phyloP scores from a whole-genome alignment of 2,329 filamentous ascomycete genomes.

The Leptographium radiaticola region DNA sequence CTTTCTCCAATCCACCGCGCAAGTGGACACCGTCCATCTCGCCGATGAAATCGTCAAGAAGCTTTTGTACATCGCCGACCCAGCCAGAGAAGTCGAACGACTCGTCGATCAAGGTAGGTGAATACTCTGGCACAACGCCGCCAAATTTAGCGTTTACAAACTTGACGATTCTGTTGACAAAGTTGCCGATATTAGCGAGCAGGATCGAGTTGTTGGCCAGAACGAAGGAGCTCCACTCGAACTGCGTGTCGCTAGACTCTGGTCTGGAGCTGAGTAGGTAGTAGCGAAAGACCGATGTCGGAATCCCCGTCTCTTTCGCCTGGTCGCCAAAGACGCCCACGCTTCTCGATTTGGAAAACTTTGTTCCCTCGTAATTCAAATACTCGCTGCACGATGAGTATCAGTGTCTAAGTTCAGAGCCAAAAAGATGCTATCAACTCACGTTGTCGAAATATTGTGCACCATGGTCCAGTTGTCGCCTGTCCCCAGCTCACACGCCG shows the following conservation, averaged over 20 bases:
- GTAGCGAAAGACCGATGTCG: constrained; percentile 84
- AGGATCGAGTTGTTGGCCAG: constrained; percentile 80
- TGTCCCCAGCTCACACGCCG: constrained; percentile 73
- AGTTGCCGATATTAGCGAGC: constrained; percentile 62
- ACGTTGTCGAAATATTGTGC: constrained; percentile 72
- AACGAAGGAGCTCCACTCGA: constrained; percentile 48
- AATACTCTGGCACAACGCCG: constrained; percentile 51
- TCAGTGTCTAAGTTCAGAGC: no score
- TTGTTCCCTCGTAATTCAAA: constrained; percentile 76
- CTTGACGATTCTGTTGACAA: constrained; percentile 62
- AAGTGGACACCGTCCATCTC: constrained; percentile 62
- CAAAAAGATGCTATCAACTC: neutral
- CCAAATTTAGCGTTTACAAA: constrained; percentile 66
- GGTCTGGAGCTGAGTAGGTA: constrained; percentile 78
- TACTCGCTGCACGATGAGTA: constrained; percentile 41
- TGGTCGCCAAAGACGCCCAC: constrained; percentile 88
- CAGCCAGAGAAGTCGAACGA: constrained; percentile 37
- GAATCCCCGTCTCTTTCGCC: constrained; percentile 73
- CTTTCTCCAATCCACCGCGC: constrained; percentile 49
- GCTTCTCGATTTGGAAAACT: constrained; percentile 84
- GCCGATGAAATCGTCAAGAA: constrained; percentile 52
- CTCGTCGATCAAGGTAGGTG: constrained; percentile 36
- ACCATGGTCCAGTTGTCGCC: constrained; percentile 80
- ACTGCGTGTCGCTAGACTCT: constrained; percentile 66
- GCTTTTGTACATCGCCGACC: constrained; percentile 49